Conservation (phyloP, 805 yeast species). For the Clavispora phyllophila region DNA sequence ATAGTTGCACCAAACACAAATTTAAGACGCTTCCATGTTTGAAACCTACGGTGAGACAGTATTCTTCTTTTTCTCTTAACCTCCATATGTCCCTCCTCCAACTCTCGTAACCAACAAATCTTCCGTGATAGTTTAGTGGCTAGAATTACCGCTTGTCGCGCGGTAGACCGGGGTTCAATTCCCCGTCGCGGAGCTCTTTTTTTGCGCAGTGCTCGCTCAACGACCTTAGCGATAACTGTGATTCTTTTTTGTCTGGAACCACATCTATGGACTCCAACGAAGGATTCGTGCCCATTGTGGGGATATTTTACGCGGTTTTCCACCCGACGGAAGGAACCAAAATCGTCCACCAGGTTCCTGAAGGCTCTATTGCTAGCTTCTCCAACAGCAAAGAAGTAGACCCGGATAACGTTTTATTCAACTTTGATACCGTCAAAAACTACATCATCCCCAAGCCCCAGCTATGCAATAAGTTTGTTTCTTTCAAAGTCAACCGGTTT, state of each 20-base stretch:
- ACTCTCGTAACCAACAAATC: background rate
- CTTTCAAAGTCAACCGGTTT: slow-evolving; percentile 65
- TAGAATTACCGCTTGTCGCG: slow-evolving; percentile 21
- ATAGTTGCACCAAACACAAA: no score
- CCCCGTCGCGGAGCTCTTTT: slow-evolving; percentile 20
- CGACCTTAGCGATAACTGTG: no score
- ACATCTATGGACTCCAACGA: slow-evolving; percentile 28
- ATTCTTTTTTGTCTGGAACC: background rate
- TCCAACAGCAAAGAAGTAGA: slow-evolving; percentile 3
- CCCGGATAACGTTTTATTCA: slow-evolving; percentile 38
- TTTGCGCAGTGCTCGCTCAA: background rate
- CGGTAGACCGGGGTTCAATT: slow-evolving; percentile 21
- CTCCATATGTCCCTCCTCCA: no score
- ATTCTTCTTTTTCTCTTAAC: no score
- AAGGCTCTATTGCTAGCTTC: slow-evolving; percentile 46
- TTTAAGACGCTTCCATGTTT: no score
- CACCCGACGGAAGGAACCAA: slow-evolving; percentile 96
- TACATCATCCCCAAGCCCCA: slow-evolving; percentile 92
- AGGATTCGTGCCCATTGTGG: slow-evolving; percentile 86
- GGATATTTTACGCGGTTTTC: slow-evolving; percentile 85
- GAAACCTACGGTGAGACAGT: no score
- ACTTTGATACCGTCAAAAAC: slow-evolving; percentile 82
- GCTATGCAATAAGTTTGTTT: slow-evolving; percentile 74
- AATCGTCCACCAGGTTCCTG: slow-evolving; percentile 86
- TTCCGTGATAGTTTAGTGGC: slow-evolving; percentile 20